Conservation (phyloP, 768 basidiomycete species). For the Psilocybe subaeruginosa region DNA sequence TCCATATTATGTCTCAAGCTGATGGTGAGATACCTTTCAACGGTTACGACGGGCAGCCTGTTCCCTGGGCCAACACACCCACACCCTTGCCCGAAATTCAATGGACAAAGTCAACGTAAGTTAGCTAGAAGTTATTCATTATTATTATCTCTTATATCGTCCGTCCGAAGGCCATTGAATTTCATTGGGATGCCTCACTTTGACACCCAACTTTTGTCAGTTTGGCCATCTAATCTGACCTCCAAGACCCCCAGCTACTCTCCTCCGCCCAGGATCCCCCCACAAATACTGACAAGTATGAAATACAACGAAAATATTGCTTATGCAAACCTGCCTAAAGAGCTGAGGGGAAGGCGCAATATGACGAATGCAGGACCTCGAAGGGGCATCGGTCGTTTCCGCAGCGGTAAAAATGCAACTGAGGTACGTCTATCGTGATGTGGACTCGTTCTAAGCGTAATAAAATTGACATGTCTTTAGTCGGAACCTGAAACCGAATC, state of each 20-base stretch:
- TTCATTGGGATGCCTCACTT: slow-evolving; percentile 90
- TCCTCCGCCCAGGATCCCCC: slow-evolving; percentile 78
- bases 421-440: slow-evolving; percentile 36
- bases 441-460: slow-evolving; percentile 26
- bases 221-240: slow-evolving; percentile 53
- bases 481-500: slow-evolving; percentile 55
- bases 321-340: slow-evolving; percentile 87
- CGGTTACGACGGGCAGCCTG: slow-evolving; percentile 84
- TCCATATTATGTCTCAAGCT: slow-evolving; percentile 81
- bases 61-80: slow-evolving; percentile 82
- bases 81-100: slow-evolving; percentile 69
- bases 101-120: slow-evolving; percentile 87
- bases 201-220: slow-evolving; percentile 71
- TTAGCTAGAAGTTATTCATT: not conserved
- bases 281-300: slow-evolving; percentile 75
- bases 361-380: slow-evolving; percentile 57
- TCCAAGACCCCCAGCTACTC: slow-evolving; percentile 54
- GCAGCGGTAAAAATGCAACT: slow-evolving; percentile 71
- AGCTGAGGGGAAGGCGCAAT: slow-evolving; percentile 84
- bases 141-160: not conserved
- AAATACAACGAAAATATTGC: slow-evolving; percentile 89
- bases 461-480: slow-evolving; percentile 22
- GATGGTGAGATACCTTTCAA: slow-evolving; percentile 80
- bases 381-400: slow-evolving; percentile 72
- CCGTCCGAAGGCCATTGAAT: slow-evolving; percentile 73